A percentile compares a stretch with the other conserved stretches of the same genome.
Conservation (phyloP, 179 eudicot species). For the Sideroxylon spinosum region DNA sequence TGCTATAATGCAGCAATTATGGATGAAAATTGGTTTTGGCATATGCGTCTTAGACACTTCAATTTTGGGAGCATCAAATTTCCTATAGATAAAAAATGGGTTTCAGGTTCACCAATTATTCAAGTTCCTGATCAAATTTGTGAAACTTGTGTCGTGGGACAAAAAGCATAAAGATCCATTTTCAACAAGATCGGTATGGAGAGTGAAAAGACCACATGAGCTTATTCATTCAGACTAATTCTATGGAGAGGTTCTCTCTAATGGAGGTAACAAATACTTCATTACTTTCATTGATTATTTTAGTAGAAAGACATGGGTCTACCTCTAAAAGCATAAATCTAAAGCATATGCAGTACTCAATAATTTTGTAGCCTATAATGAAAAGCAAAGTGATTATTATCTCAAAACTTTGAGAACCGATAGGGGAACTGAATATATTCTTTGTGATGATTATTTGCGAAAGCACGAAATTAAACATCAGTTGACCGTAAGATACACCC, state of each 20-base stretch:
- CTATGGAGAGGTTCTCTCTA: background rate
- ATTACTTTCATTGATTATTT: slow-evolving; percentile 17
- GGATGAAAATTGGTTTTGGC: too few relatives aligned
- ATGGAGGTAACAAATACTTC: background rate
- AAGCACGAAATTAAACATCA: background rate
- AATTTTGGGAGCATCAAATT: background rate
- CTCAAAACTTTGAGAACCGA: slow-evolving; percentile 11
- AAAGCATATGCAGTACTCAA: background rate
- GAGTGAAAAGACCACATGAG: background rate
- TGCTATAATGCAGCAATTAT: too few relatives aligned
- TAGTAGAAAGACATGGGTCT: slow-evolving; percentile 12
- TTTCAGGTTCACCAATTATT: background rate
- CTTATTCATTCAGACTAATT: background rate
- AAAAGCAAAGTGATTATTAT: background rate
- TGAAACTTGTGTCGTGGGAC: background rate
- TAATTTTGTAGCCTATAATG: background rate
- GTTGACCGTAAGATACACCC: background rate
- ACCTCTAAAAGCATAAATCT: slow-evolving; percentile 9
- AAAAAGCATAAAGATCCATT: background rate
- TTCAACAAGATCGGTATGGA: background rate
- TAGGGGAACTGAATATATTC: background rate
- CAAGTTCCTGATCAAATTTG: background rate
- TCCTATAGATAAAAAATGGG: background rate
- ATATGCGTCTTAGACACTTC: too few relatives aligned
- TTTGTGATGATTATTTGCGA: background rate